phyloP scores from a whole-genome alignment of 1,284 basidiomycete species.

The Porodaedalea pini region DNA sequence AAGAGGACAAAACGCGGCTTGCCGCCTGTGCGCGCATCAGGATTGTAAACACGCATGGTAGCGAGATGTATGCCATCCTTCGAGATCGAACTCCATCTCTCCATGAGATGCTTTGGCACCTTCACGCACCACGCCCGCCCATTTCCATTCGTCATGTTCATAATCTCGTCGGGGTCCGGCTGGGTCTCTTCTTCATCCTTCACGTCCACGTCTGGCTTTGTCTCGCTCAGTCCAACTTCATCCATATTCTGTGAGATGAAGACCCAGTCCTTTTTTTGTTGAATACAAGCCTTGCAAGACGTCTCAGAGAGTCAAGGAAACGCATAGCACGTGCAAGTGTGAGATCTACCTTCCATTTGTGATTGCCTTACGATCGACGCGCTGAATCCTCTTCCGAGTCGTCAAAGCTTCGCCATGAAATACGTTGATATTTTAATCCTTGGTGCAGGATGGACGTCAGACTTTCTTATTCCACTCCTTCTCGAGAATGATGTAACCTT shows the following conservation, averaged over 20 bases:
- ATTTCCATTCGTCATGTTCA: slow-evolving; percentile 68
- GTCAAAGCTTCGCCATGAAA: not conserved
- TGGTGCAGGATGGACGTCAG: slow-evolving; percentile 67
- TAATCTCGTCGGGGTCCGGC: slow-evolving; percentile 73
- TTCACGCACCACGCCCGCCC: slow-evolving; percentile 79
- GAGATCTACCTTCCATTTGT: not conserved
- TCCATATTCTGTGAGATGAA: slow-evolving; percentile 36
- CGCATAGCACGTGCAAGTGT: too few relatives aligned
- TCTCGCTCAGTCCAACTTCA: slow-evolving; percentile 48
- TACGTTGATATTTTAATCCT: slow-evolving; percentile 58
- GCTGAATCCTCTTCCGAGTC: not conserved
- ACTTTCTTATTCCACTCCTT: slow-evolving; percentile 59
- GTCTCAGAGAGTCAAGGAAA: too few relatives aligned
- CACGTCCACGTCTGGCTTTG: slow-evolving; percentile 53
- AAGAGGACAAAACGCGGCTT: slow-evolving; percentile 65
- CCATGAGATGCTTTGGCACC: slow-evolving; percentile 69
- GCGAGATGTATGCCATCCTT: slow-evolving; percentile 66
- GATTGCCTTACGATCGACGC: not conserved
- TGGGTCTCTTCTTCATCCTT: slow-evolving; percentile 54
- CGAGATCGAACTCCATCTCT: slow-evolving; percentile 62
- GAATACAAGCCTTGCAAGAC: too few relatives aligned
- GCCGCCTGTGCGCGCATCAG: slow-evolving; percentile 36
- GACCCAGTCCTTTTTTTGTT: too few relatives aligned
- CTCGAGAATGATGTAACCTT: slow-evolving; percentile 38
- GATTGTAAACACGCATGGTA: slow-evolving; percentile 68